These are phyloP conservation scores for Clausena lansium DNA, from an alignment of 345 rosid species.

Conservation along the genomic window DNA sequence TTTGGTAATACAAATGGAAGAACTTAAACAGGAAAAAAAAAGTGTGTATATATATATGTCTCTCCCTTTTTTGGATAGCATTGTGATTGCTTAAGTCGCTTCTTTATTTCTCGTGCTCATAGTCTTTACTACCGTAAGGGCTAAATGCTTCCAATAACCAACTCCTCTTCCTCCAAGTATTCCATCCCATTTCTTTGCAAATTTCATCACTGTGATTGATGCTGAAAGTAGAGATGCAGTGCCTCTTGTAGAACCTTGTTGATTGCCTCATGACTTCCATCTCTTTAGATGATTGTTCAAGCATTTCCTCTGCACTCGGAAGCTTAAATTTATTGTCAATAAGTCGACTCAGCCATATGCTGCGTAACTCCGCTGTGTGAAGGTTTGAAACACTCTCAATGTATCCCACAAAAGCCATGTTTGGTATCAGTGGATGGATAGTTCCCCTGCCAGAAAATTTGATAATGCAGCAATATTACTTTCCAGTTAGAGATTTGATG, in stretches of 20 bases:
- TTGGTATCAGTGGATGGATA: constrained; percentile 78
- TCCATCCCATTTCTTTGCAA: constrained; percentile 82
- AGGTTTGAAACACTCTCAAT: constrained; percentile 76
- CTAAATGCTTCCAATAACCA: constrained; percentile 71
- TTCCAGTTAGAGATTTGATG: background rate
- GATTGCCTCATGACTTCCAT: constrained; percentile 55
- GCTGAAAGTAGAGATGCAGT: constrained; percentile 87
- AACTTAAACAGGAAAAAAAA: background rate
- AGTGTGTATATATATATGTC: background rate
- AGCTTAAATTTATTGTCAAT: constrained; percentile 58
- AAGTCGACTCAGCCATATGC: constrained; percentile 66
- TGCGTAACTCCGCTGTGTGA: constrained; percentile 75
- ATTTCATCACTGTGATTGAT: constrained; percentile 81
- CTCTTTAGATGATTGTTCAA: constrained; percentile 52
- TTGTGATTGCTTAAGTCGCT: background rate
- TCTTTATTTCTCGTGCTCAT: constrained; percentile 19
- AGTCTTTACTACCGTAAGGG: constrained; percentile 69
- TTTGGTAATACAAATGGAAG: background rate
- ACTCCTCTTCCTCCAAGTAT: constrained; percentile 62
- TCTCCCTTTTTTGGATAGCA: background rate
- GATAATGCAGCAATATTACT: background rate
- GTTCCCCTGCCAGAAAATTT: constrained; percentile 53
- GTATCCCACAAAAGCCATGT: constrained; percentile 75
- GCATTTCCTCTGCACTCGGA: constrained; percentile 65
- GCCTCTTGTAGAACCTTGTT: constrained; percentile 75